A percentile compares a stretch with the other conserved stretches of the same genome.
phyloP scores from a whole-genome alignment of 768 basidiomycete species.

The Tephrocybe sp. region DNA sequence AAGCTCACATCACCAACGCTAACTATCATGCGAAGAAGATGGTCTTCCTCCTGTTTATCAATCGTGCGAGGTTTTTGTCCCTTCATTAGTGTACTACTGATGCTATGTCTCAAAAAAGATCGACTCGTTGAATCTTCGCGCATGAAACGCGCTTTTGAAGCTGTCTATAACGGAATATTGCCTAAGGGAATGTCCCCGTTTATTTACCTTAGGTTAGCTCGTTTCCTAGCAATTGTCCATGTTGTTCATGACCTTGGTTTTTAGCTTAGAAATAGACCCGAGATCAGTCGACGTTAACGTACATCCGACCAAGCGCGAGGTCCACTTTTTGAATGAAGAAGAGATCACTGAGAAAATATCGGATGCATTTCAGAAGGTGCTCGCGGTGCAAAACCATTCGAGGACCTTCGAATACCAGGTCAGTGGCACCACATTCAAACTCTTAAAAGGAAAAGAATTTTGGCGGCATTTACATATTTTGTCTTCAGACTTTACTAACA shows the following conservation, averaged over 20 bases:
- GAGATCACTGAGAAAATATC: slow-evolving; percentile 76
- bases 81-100: too few relatives aligned
- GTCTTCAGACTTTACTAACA: slow-evolving; percentile 56
- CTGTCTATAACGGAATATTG: slow-evolving; percentile 78
- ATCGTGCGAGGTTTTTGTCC: slow-evolving; percentile 55
- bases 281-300: slow-evolving; percentile 94
- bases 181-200: slow-evolving; percentile 91
- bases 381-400: slow-evolving; percentile 66
- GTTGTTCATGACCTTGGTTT: slow-evolving; percentile 3
- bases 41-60: slow-evolving; percentile 89
- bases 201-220: slow-evolving; percentile 87
- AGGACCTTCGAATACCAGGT: slow-evolving; percentile 76
- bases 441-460: too few relatives aligned
- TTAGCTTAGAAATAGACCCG: slow-evolving; percentile 81
- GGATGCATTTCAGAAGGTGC: slow-evolving; percentile 65
- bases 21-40: slow-evolving; percentile 90
- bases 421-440: background rate
- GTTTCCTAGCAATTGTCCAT: background rate
- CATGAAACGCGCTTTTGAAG: slow-evolving; percentile 86
- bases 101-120: too few relatives aligned
- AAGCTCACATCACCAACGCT: slow-evolving; percentile 78
- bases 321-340: slow-evolving; percentile 93
- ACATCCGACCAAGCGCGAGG: slow-evolving; percentile 96
- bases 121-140: slow-evolving; percentile 87
- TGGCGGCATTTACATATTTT: background rate